Percentiles rank a stretch among this genome's conserved stretches.
Evolutionary conservation across 2,329 filamentous ascomycete genomes (phyloP).

Genomic region (Talaromyces marneffei): DNA sequence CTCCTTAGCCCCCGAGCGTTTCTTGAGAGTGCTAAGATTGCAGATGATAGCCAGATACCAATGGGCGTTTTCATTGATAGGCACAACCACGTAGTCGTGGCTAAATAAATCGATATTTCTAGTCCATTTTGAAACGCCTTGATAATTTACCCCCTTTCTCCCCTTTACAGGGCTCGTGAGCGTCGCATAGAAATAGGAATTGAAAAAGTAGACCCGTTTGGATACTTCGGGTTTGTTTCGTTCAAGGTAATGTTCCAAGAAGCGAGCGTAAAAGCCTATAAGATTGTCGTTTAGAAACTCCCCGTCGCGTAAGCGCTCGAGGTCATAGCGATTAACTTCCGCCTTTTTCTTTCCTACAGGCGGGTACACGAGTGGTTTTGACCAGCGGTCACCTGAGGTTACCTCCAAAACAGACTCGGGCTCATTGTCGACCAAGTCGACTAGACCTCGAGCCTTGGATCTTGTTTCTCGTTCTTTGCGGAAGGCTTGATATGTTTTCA

Average conservation of each 20-base stretch:
- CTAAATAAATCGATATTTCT: constrained; percentile 74
- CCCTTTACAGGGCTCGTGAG: constrained; percentile 57
- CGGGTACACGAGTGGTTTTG: constrained; percentile 41
- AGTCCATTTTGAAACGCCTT: constrained; percentile 82
- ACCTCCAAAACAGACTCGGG: constrained; percentile 1
- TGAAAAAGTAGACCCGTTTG: constrained; percentile 76
- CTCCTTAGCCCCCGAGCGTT: constrained; percentile 18
- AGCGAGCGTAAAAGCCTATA: constrained; percentile 79
- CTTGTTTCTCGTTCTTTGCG: constrained; percentile 23
- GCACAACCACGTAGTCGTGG: constrained; percentile 85
- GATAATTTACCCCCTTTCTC: constrained; percentile 65
- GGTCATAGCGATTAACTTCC: constrained; percentile 40
- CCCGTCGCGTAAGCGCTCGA: constrained; percentile 71
- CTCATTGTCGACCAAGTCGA: constrained; percentile 11
- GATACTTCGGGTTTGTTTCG: constrained; percentile 51
- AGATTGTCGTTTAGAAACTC: constrained; percentile 91
- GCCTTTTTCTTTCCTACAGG: constrained; percentile 42
- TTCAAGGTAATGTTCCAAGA: constrained; percentile 58
- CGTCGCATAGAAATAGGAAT: constrained; percentile 82
- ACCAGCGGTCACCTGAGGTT: neutral
- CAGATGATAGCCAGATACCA: constrained; percentile 97
- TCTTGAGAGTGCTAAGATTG: constrained; percentile 64
- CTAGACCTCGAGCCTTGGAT: constrained; percentile 22
- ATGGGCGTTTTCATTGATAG: constrained; percentile 79
- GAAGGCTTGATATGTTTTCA: constrained; percentile 22